Evolutionary conservation across 2,329 filamentous ascomycete genomes (phyloP).

Genomic region (Colletotrichum spaethianum): DNA sequence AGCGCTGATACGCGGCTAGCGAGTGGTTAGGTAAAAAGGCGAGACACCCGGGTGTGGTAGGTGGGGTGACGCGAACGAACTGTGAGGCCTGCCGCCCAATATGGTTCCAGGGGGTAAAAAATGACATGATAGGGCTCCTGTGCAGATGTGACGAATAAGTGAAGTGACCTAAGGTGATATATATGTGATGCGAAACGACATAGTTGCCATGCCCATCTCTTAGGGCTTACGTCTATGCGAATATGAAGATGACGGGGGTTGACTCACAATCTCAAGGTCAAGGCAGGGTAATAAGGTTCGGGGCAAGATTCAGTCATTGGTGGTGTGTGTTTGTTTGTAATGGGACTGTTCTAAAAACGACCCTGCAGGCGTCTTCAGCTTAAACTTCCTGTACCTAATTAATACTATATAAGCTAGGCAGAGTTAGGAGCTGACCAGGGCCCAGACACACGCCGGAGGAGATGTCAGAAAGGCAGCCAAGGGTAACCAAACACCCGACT

Average conservation of each 20-base stretch:
- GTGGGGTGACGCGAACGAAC: neutral
- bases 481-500: no score
- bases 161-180: neutral
- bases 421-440: neutral
- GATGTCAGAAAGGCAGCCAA: no score
- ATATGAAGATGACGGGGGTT: neutral
- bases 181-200: neutral
- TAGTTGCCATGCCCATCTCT: neutral
- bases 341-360: neutral
- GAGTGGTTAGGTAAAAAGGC: neutral
- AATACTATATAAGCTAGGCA: neutral
- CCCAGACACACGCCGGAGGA: neutral
- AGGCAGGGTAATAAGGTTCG: neutral
- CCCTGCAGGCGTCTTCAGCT: neutral
- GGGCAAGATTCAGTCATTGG: neutral
- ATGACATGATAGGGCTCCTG: neutral
- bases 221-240: neutral
- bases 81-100: neutral
- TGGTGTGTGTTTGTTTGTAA: no score
- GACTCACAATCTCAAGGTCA: neutral
- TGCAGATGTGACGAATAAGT: neutral
- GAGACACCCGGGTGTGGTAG: neutral
- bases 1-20: conserved; percentile 6
- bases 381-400: neutral
- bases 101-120: no score